Evolutionary conservation across 768 basidiomycete genomes (phyloP).

Genomic region (Tubosaeta sp.): DNA sequence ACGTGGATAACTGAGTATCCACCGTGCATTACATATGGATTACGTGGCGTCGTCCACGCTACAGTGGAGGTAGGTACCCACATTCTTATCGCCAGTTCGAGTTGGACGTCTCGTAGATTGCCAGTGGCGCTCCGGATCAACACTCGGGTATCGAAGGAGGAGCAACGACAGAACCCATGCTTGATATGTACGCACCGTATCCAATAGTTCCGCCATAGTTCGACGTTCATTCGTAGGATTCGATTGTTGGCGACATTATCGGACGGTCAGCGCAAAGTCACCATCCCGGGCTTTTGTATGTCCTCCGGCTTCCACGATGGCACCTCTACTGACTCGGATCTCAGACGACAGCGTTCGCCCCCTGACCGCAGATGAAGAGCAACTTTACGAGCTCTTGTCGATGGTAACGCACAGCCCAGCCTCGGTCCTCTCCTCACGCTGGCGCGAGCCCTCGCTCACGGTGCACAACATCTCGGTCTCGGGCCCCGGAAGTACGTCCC

Average conservation of each 20-base stretch:
- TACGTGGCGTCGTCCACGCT: constrained; percentile 91
- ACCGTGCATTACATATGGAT: constrained; percentile 92
- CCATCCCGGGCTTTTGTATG: constrained; percentile 83
- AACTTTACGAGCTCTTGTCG: constrained; percentile 65
- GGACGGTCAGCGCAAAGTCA: constrained; percentile 52
- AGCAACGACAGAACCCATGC: constrained; percentile 82
- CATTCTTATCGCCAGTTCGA: background rate
- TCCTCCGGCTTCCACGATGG: constrained; percentile 8
- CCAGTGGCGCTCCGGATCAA: constrained; percentile 69
- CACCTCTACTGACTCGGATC: background rate
- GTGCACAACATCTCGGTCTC: constrained; percentile 83
- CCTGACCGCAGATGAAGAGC: constrained; percentile 61
- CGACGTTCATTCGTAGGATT: constrained; percentile 46
- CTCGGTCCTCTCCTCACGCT: constrained; percentile 67
- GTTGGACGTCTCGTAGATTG: constrained; percentile 44
- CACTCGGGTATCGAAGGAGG: constrained; percentile 97
- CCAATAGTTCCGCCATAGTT: background rate
- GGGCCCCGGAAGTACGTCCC: constrained; percentile 65
- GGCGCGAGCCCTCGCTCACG: constrained; percentile 89
- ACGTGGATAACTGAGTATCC: constrained; percentile 93
- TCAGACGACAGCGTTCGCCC: constrained; percentile 75
- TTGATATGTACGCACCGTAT: constrained; percentile 65
- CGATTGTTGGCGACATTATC: constrained; percentile 70
- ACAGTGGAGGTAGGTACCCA: constrained; percentile 53
- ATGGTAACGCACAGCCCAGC: constrained; percentile 64